Base-by-base conservation (phyloP, 1,139 yeast species). In the Yamadazyma triangularis region DNA sequence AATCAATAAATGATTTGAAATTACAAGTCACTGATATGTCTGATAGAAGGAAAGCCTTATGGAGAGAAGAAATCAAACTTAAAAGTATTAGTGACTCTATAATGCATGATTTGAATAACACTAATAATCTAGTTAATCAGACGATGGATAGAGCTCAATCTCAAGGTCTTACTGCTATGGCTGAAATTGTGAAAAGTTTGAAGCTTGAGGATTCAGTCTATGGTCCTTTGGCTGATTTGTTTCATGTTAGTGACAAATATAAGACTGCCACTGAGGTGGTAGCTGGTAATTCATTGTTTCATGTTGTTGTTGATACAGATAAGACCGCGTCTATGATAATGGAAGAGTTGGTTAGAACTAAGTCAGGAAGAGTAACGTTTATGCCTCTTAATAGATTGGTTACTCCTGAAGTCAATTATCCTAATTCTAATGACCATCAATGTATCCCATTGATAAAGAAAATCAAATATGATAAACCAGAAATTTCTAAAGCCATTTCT, bases 221-320 rank as follows among this genome's bases (percentile, higher is more conserved):
- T 55, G 98, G 98, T 0, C 80, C 95, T 0, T 57, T 91, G 14
- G 93, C 94, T 21, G 95, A 88, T 41, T 61, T 91, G 23, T 82
- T 91, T 36, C 70, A 70, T 34, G 91, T 87, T 3, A 82, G 81
- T 44, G 89, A 84, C 33, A 86, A 85, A 45, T 89, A 87, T 51
- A 82, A 83, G 50, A 73, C 80, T 2, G 94, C 96, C 1, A 83
- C 84, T 1, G 96, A 89, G 50, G 91, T 84, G 4, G 74, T 87
- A 27, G 96, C 95, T 10, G 97, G 97, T 2, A 79, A 76, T 39
- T 73, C 95, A 3, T 60, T 91, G 29, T 89, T 88, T 50, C 88
- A 91, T 53, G 77, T 89, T 24, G 93, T 91, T 11, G 97, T 91
- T 11, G 96, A 88, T 48, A 79, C 72, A 27, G 96, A 89, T 44